phyloP scores from a whole-genome alignment of 768 basidiomycete genomes.

The Macrolepiota dolichaula region DNA sequence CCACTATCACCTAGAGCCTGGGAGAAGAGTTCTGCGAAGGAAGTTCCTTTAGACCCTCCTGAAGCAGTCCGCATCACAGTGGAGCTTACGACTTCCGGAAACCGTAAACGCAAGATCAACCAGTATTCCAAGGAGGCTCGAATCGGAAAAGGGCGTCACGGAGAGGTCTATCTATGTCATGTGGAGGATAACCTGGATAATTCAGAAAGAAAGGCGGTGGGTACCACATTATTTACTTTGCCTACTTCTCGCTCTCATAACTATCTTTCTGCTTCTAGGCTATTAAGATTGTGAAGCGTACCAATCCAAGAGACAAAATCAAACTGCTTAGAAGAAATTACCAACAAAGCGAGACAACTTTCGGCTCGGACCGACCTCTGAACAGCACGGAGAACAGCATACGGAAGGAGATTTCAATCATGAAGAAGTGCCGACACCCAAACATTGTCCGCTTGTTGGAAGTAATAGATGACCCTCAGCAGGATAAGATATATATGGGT shows the following conservation, averaged over 20 bases:
- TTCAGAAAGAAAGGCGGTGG: conserved; percentile 40
- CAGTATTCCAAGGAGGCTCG: conserved; percentile 57
- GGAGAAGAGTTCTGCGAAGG: conserved; percentile 3
- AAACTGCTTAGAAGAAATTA: conserved; percentile 45
- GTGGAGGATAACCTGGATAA: conserved; percentile 24
- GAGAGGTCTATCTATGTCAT: conserved; percentile 70
- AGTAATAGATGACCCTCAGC: conserved; percentile 83
- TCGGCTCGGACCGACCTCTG: conserved; percentile 24
- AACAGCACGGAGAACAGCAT: conserved; percentile 72
- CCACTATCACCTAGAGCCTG: background rate
- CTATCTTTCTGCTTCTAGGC: conserved; percentile 39
- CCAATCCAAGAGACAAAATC: conserved; percentile 62
- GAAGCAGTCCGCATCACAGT: conserved; percentile 44
- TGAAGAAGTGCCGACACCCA: conserved; percentile 82
- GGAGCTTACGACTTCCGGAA: conserved; percentile 24
- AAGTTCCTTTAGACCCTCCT: conserved; percentile 32
- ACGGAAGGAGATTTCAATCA: conserved; percentile 84
- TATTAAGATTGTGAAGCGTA: conserved; percentile 65
- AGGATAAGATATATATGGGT: conserved; percentile 86
- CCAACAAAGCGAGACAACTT: conserved; percentile 23
- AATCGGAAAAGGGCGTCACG: conserved; percentile 45
- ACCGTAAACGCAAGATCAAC: conserved; percentile 46
- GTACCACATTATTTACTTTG: conserved; percentile 17
- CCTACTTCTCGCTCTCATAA: background rate
- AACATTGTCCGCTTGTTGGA: conserved; percentile 80